Evolutionary conservation across 2,329 filamentous ascomycete species (phyloP), one percentile per base, ranked within the genome.

Genomic region (Paraconiothyrium brasiliense): DNA sequence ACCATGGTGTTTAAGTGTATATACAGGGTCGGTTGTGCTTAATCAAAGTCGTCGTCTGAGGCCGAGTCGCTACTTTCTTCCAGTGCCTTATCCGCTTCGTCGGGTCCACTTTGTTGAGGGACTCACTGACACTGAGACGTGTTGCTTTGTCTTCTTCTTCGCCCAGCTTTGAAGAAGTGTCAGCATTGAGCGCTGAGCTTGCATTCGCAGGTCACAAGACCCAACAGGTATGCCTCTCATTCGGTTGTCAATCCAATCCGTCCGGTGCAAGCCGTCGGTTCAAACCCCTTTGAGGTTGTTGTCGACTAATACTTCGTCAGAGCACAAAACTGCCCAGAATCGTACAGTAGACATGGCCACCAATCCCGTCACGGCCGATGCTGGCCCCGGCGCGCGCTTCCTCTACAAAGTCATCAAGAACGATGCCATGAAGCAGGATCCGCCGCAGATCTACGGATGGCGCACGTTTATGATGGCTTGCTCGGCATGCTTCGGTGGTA

Each of bases 361-460:
- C 20, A 30, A 30, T 16, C 32, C 30, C 13, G 22, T 27, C 57
- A 56, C 32, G 51, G 32, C 51, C 54, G 30, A 54, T 6, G 54
- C 66, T 35, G 64, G 70, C 48, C 47, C 62, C 37, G 75, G 75
- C 30, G 75, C 75, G 47, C 67, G 66, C 37, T 74, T 89, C 67
- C 82, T 90, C 59, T 82, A 82, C 68, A 80, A 79, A 68, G 81
- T 90, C 71, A 84, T 90, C 68, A 86, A 86, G 77, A 92, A 92
- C 81, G 88, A 92, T 75, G 87, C 90, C 48, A 91, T 92, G 86
- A 88, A 85, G 71, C 78, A 80, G 39, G 89, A 92, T 72, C 89
- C 89, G 20, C 82, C 84, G 22, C 85, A 90, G 73, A 88, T 91
- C 61, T 91, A 91, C 78, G 88, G 88, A 71, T 91, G 89, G 89